Conservation (phyloP, 2,329 filamentous ascomycete genomes). For the Parastagonospora avenae region DNA sequence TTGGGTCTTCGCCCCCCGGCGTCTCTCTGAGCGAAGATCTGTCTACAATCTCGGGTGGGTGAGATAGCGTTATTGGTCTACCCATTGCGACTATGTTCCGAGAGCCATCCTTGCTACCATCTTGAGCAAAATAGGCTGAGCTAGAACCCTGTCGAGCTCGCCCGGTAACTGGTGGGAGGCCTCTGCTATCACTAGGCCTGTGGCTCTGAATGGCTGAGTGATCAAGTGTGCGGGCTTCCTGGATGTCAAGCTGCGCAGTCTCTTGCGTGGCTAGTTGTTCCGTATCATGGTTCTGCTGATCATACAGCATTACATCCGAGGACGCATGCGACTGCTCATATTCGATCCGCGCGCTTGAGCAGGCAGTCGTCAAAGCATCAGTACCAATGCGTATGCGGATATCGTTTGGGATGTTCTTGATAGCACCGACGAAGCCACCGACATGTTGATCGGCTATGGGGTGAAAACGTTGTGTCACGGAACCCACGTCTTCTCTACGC, state of each 20-base stretch:
- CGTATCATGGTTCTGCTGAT: conserved; percentile 25
- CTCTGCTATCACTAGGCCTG: neutral
- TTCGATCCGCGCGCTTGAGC: conserved; percentile 15
- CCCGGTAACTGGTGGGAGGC: neutral
- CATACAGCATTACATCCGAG: conserved; percentile 46
- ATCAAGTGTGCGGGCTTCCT: conserved; percentile 1
- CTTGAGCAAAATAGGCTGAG: no score
- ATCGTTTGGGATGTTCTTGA: conserved; percentile 19
- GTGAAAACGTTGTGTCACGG: neutral
- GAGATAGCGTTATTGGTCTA: neutral
- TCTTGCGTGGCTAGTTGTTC: conserved; percentile 3
- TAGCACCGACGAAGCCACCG: conserved; percentile 16
- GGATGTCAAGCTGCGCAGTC: conserved; percentile 5
- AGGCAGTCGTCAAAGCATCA: conserved; percentile 37
- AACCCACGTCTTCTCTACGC: neutral
- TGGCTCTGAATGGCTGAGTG: neutral
- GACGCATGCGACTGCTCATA: conserved; percentile 19
- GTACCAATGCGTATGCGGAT: conserved; percentile 45
- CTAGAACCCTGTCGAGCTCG: no score
- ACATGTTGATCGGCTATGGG: conserved; percentile 2
- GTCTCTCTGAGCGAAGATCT: neutral
- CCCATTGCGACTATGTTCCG: neutral
- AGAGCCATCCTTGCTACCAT: neutral
- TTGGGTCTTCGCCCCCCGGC: conserved; percentile 3
- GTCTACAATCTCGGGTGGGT: neutral